Evolutionary conservation across 192 early-diverging fungal species (phyloP), one percentile per base, ranked within the genome.

Genomic region (Cladochytrium replicatum): DNA sequence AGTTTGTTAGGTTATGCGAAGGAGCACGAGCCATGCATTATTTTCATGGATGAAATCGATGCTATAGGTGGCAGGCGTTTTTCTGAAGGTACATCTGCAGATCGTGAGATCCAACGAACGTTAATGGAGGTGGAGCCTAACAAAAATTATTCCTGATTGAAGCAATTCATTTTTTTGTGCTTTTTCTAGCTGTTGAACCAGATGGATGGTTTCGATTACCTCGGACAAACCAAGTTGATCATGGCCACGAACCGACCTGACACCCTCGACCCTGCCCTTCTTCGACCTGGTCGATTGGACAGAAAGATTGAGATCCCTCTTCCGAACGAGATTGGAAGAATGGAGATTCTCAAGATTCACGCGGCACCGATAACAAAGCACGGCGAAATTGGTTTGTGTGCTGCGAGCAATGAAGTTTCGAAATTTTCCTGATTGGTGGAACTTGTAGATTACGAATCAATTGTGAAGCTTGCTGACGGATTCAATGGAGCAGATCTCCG

Each of bases 31-130:
- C 96, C 96, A 6, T 99, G 96, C 70, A 96, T 99, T 51, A 99
- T 99, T 31, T 99, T 99, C 57, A 99, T 99, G 93, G 96, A 99
- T 67, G 96, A 99, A 63, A 95, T 99, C 63, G 96, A 99, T 72
- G 93, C 96, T 26, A 99, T 99, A 71, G 96, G 93, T 67, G 93
- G 93, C 6, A 78, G 94, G 34, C 83, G 96, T 42, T 99, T 99
- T 71, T 93, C 89, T 13, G 96, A 99, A 60, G 93, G 94, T 61
- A 99, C 94, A n/a, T 93, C 89, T 46, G 90, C 93, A 13, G 96
- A 99, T 81, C 85, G 93, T 55, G 96, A 99, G 76, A 97, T 99
- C 59, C 96, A 97, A 67, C 83, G 96, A 39, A 99, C 94, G 24
- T 71, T 99, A 46, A 97, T 97, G 93, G 93, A 99, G 73, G 75